Evolutionary conservation across 352 stramenopile genomes (phyloP).

Genomic region (Phytopythium montanum): DNA sequence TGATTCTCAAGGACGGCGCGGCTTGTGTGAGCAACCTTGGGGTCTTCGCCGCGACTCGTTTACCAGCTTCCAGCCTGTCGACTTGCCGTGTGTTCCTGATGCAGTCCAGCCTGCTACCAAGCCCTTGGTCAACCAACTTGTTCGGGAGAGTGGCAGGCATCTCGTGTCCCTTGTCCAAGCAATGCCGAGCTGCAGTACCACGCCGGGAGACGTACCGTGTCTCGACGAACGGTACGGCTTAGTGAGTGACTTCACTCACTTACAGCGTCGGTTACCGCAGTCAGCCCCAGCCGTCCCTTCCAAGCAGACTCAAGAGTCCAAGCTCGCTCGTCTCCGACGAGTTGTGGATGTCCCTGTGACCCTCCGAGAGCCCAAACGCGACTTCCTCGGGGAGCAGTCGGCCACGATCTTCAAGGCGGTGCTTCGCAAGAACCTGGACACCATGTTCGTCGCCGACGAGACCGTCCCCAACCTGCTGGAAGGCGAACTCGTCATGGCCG

Average conservation of each 20-base stretch:
- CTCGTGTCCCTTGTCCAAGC: neutral
- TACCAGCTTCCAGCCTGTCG: neutral
- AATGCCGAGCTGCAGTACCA: neutral
- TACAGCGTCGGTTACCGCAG: neutral
- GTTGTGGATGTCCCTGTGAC: neutral
- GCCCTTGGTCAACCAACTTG: neutral
- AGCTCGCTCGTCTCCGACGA: neutral
- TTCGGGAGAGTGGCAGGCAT: neutral
- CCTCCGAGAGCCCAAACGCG: neutral
- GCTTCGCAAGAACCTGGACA: conserved; percentile 3
- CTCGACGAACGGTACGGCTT: neutral
- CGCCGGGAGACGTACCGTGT: neutral
- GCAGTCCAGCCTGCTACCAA: neutral
- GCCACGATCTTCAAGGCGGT: neutral
- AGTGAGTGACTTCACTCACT: neutral
- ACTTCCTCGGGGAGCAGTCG: neutral
- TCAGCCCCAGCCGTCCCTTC: neutral
- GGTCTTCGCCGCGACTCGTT: neutral
- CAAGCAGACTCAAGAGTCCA: neutral
- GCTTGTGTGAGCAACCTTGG: neutral
- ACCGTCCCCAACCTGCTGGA: neutral
- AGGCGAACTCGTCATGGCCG: neutral
- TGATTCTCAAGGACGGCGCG: neutral
- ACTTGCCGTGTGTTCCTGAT: neutral
- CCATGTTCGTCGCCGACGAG: neutral